Evolutionary conservation across 129 eudicot species (phyloP).

Genomic region (Rutidosis leptorrhynchoides): DNA sequence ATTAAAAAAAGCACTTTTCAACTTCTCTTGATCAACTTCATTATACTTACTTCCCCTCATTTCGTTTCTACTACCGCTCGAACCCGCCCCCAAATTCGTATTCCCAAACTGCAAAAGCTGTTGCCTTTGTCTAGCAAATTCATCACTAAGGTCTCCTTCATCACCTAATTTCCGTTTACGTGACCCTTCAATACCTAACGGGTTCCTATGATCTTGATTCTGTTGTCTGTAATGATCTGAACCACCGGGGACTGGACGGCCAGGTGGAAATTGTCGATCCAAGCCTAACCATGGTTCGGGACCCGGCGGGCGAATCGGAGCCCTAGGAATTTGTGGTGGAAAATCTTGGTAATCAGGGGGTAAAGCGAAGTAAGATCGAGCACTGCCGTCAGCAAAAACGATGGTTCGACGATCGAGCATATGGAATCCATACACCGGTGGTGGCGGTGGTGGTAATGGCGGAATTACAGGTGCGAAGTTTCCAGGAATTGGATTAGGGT

Average conservation of each 20-base stretch:
- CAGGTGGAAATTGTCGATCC: constrained; percentile 50
- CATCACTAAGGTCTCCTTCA: constrained; percentile 45
- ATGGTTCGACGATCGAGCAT: constrained; percentile 88
- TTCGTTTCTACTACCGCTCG: constrained; percentile 47
- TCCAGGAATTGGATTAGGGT: constrained; percentile 29
- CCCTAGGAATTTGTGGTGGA: constrained; percentile 36
- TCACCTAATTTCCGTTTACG: constrained; percentile 70
- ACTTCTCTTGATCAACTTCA: constrained; percentile 50
- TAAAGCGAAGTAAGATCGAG: constrained; percentile 80
- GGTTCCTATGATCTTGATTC: constrained; percentile 43
- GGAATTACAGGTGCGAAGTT: constrained; percentile 30
- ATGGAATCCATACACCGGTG: constrained; percentile 84
- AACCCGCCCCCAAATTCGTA: constrained; percentile 40
- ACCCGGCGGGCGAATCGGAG: constrained; percentile 31
- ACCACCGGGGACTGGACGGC: constrained; percentile 44
- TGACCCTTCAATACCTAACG: constrained; percentile 30
- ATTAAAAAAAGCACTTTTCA: constrained; percentile 58
- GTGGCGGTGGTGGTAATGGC: constrained; percentile 48
- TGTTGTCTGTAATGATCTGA: constrained; percentile 31
- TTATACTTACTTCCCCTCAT: constrained; percentile 40
- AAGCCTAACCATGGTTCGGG: constrained; percentile 40
- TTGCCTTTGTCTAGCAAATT: constrained; percentile 72
- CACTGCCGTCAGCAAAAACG: constrained; percentile 68
- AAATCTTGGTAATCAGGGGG: constrained; percentile 86
- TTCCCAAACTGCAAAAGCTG: constrained; percentile 82